phyloP scores from a whole-genome alignment of 1,284 basidiomycete species.

The Sporisorium graminicola region DNA sequence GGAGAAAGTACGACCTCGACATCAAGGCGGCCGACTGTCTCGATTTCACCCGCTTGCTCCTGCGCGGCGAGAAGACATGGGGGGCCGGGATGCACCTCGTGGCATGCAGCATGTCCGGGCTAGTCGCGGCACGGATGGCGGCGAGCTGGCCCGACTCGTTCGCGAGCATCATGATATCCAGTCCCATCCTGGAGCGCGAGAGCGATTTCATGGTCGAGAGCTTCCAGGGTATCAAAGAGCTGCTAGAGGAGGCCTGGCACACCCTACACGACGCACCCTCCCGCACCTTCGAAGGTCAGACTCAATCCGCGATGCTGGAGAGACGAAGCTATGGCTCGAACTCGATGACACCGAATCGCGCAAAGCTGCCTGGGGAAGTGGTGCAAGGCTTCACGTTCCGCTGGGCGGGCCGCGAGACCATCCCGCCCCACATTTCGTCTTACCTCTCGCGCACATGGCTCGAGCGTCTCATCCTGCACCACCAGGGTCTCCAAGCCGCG shows the following conservation, averaged over 20 bases:
- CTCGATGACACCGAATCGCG: no score
- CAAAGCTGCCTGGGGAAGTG: conserved; percentile 28
- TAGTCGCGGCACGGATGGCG: conserved; percentile 25
- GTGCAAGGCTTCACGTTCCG: conserved; percentile 27
- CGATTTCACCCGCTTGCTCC: conserved; percentile 1
- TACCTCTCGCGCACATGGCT: conserved; percentile 26
- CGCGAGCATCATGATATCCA: conserved; percentile 21
- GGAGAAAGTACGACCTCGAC: conserved; percentile 24
- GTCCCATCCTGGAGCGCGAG: conserved; percentile 23
- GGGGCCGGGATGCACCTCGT: conserved; percentile 16
- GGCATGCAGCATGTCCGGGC: conserved; percentile 25
- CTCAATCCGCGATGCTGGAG: not conserved
- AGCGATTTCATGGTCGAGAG: conserved; percentile 24
- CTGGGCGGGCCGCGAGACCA: conserved; percentile 28
- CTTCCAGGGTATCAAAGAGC: conserved; percentile 30
- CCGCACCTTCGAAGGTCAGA: no score
- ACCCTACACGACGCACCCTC: not conserved
- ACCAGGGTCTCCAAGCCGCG: conserved; percentile 11
- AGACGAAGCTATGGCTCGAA: not conserved
- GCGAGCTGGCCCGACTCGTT: conserved; percentile 4
- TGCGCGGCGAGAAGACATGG: conserved; percentile 1
- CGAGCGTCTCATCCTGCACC: conserved; percentile 15
- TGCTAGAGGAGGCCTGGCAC: conserved; percentile 18
- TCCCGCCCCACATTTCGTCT: conserved; percentile 19
- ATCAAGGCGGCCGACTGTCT: conserved; percentile 24